Conservation (phyloP, 352 stramenopile species). For the Pythium vanterpoolii region DNA sequence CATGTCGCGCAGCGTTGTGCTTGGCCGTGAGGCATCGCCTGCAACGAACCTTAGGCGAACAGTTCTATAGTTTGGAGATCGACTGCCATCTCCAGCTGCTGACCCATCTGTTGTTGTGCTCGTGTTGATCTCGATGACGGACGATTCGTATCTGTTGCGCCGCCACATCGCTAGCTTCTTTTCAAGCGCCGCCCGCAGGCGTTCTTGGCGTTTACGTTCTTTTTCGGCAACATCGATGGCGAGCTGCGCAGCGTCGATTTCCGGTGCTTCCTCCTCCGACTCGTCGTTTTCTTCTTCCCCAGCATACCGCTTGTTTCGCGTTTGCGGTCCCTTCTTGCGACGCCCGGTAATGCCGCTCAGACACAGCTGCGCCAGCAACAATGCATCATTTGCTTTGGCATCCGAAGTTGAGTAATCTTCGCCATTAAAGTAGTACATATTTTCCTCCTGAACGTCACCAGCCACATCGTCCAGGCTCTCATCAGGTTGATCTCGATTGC, state of each 20-base stretch:
- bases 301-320: constrained; percentile 23
- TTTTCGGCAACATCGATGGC: constrained; percentile 29
- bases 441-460: constrained; percentile 64
- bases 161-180: constrained; percentile 57
- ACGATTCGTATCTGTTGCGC: constrained; percentile 60
- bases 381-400: constrained; percentile 37
- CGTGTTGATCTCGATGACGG: constrained; percentile 26
- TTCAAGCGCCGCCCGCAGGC: constrained; percentile 34
- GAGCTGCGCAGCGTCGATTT: constrained; percentile 16
- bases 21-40: constrained; percentile 55
- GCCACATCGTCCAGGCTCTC: constrained; percentile 51
- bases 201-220: constrained; percentile 36
- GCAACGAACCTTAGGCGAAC: constrained; percentile 43
- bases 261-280: constrained; percentile 19
- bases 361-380: constrained; percentile 40
- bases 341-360: constrained; percentile 13
- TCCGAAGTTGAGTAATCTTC: constrained; percentile 58
- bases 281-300: constrained; percentile 36
- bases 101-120: constrained; percentile 3
- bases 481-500: constrained; percentile 11
- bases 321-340: constrained; percentile 30
- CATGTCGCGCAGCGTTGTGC: constrained; percentile 7
- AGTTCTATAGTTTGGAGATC: constrained; percentile 8
- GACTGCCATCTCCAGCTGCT: no score
- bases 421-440: constrained; percentile 86